Evolutionary conservation across 768 basidiomycete species (phyloP).

Genomic region (Pulveroboletus sp.): DNA sequence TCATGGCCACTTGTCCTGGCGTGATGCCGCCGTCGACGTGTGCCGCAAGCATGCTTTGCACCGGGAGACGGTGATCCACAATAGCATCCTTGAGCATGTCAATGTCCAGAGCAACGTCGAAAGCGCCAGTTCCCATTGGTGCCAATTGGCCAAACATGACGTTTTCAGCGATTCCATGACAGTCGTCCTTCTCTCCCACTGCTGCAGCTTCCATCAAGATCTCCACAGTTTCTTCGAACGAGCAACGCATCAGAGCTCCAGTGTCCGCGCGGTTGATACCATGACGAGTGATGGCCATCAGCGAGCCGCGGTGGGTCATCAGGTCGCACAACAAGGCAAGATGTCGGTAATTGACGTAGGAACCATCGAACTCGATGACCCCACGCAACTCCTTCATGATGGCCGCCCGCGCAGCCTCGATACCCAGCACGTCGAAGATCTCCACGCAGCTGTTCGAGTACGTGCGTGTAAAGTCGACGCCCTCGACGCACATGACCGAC

Average conservation of each 20-base stretch:
- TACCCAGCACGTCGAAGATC: constrained; percentile 90
- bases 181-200: constrained; percentile 97
- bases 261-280: constrained; percentile 99
- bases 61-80: constrained; percentile 90
- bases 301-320: constrained; percentile 91
- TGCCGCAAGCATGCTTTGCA: constrained; percentile 73
- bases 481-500: constrained; percentile 91
- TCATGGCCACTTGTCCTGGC: constrained; percentile 89
- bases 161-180: constrained; percentile 98
- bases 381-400: constrained; percentile 91
- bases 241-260: constrained; percentile 97
- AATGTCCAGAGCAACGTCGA: constrained; percentile 93
- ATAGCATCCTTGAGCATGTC: constrained; percentile 99
- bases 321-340: constrained; percentile 94
- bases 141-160: constrained; percentile 99
- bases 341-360: constrained; percentile 98
- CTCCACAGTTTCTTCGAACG: constrained; percentile 99
- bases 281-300: constrained; percentile 99
- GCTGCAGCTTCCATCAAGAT: constrained; percentile 99
- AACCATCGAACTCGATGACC: constrained; percentile 99
- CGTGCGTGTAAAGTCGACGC: constrained; percentile 89
- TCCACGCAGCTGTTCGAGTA: constrained; percentile 98
- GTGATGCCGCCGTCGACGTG: constrained; percentile 87
- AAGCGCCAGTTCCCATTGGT: constrained; percentile 98
- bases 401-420: constrained; percentile 93